These are phyloP conservation scores for Cinchona pubescens DNA, from an alignment of 257 asterid genomes.

Conservation along the genomic window DNA sequence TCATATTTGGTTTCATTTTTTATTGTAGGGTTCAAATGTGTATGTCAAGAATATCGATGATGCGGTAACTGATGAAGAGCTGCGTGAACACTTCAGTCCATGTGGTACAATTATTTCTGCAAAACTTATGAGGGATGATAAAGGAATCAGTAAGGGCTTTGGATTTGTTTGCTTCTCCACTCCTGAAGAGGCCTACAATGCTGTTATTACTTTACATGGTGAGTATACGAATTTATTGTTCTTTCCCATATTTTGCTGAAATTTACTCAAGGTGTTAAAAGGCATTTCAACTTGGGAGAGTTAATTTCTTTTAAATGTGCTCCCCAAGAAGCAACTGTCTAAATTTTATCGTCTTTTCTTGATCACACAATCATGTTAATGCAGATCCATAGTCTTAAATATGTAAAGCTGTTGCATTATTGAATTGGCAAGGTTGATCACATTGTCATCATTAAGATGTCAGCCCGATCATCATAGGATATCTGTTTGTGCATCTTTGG, in stretches of 20 bases:
- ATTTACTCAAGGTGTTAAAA: background rate
- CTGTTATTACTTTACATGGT: slow-evolving; percentile 63
- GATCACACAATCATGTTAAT: background rate
- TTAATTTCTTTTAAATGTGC: background rate
- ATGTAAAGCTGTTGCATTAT: background rate
- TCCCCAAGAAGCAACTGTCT: background rate
- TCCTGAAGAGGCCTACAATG: slow-evolving; percentile 68
- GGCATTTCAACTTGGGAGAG: background rate
- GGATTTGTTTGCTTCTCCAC: slow-evolving; percentile 89
- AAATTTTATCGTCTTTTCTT: background rate
- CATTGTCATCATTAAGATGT: background rate
- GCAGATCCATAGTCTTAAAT: background rate
- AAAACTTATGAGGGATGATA: slow-evolving; percentile 75
- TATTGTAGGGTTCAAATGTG: slow-evolving; percentile 68
- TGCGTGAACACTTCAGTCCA: slow-evolving; percentile 53
- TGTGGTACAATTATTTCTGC: slow-evolving; percentile 81
- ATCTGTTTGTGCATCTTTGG: background rate
- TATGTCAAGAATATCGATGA: slow-evolving; percentile 81
- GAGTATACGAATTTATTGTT: slow-evolving; percentile 8
- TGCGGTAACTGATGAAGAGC: slow-evolving; percentile 60
- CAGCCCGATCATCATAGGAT: background rate
- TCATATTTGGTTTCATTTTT: slow-evolving; percentile 13
- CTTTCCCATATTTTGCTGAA: background rate
- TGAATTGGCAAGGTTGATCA: background rate
- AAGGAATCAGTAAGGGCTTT: slow-evolving; percentile 76